phyloP scores from a whole-genome alignment of 2,329 filamentous ascomycete species.

The Calonectria montana region DNA sequence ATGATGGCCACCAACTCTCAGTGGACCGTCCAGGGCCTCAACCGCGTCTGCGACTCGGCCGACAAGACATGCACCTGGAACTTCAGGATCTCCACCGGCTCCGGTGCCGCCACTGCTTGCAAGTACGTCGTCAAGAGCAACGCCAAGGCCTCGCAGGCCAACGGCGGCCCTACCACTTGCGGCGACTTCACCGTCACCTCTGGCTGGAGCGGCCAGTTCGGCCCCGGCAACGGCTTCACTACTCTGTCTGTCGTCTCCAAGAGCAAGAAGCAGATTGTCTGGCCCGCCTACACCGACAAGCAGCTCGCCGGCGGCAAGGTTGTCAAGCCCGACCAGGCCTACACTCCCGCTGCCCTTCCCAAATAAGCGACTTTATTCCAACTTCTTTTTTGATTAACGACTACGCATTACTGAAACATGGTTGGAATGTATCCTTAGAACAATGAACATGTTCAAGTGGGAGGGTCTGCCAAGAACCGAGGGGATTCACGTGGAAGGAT shows the following conservation, averaged over 20 bases:
- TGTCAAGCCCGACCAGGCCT: slow-evolving; percentile 62
- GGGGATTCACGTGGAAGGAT: background rate
- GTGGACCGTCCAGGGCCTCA: slow-evolving; percentile 56
- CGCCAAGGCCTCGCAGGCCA: slow-evolving; percentile 46
- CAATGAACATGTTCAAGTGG: background rate
- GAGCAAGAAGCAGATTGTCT: slow-evolving; percentile 57
- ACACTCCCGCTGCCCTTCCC: slow-evolving; percentile 47
- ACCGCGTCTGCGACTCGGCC: slow-evolving; percentile 53
- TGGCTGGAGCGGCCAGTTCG: slow-evolving; percentile 68
- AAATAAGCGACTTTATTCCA: slow-evolving; percentile 15
- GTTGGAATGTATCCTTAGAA: background rate
- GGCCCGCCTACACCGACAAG: slow-evolving; percentile 65
- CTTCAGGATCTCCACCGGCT: slow-evolving; percentile 58
- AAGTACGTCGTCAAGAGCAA: slow-evolving; percentile 46
- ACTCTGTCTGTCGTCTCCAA: slow-evolving; percentile 62
- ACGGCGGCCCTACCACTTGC: slow-evolving; percentile 56
- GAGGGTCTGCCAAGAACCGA: background rate
- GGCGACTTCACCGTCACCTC: slow-evolving; percentile 63
- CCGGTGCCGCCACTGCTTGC: slow-evolving; percentile 48
- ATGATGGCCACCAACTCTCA: slow-evolving; percentile 54
- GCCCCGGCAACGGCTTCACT: slow-evolving; percentile 63
- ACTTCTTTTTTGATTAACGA: background rate
- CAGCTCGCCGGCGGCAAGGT: slow-evolving; percentile 57
- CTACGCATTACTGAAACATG: background rate
- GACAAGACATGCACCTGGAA: slow-evolving; percentile 57